Evolutionary conservation across 148 eudicot genomes (phyloP).

Genomic region (Rheum nobile): DNA sequence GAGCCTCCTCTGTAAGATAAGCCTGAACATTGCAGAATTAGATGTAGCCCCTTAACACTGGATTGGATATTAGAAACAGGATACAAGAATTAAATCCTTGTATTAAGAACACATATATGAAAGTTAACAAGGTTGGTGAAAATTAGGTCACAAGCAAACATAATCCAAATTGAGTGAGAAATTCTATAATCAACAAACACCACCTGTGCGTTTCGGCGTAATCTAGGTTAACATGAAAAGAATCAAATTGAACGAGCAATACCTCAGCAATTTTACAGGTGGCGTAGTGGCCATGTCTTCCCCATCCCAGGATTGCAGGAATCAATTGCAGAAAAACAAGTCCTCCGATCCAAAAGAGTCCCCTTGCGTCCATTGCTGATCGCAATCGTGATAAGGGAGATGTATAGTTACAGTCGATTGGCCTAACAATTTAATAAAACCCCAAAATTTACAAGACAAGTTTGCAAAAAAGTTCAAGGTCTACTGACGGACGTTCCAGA

Average conservation of each 20-base stretch:
- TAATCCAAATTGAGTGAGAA: not conserved
- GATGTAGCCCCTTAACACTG: not conserved
- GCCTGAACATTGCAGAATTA: slow-evolving; percentile 29
- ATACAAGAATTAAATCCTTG: not conserved
- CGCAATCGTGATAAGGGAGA: not conserved
- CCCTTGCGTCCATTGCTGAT: slow-evolving; percentile 22
- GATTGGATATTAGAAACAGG: not conserved
- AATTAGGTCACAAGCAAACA: not conserved
- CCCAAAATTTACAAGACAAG: not conserved
- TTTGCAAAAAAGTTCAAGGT: not conserved
- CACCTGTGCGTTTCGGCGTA: not conserved
- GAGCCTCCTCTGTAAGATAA: slow-evolving; percentile 64
- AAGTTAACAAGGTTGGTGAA: not conserved
- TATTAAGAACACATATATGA: not conserved
- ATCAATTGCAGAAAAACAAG: slow-evolving; percentile 30
- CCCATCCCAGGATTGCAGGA: slow-evolving; percentile 56
- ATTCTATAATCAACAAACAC: not conserved
- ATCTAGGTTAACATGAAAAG: not conserved
- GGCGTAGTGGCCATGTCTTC: slow-evolving; percentile 62
- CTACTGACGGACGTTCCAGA: not conserved
- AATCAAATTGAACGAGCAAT: not conserved
- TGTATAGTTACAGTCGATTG: not conserved
- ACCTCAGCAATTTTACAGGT: slow-evolving; percentile 75
- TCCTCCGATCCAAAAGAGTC: slow-evolving; percentile 22
- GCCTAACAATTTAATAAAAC: not conserved